Conservation (phyloP, 305 asterid species). For the Petunia hybrid region DNA sequence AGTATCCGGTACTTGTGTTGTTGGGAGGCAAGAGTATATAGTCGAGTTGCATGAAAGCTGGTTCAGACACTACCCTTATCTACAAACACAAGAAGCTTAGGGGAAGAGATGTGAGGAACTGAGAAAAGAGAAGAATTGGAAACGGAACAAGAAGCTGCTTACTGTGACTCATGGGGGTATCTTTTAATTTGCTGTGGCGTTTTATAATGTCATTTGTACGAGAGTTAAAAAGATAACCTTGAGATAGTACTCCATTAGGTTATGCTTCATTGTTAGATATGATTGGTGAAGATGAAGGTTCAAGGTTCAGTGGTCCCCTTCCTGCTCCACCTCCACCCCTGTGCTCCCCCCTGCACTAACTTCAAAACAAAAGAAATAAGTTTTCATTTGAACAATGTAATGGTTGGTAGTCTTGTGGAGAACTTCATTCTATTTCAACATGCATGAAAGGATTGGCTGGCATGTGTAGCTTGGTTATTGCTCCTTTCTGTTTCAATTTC, state of each 20-base stretch:
- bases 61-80: too few species aligned
- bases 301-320: conserved; percentile 27
- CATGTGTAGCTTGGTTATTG: neutral
- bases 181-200: neutral
- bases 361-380: conserved; percentile 13
- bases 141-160: too few species aligned
- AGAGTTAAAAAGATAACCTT: neutral
- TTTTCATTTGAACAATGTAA: neutral
- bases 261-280: neutral
- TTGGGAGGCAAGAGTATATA: too few species aligned
- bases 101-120: conserved; percentile 16
- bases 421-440: conserved; percentile 1
- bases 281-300: conserved; percentile 28
- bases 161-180: neutral
- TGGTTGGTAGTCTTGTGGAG: neutral
- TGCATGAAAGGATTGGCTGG: conserved; percentile 18
- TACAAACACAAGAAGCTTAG: neutral
- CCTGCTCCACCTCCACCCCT: neutral
- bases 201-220: neutral
- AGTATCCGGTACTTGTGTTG: too few species aligned
- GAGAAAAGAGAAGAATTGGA: neutral
- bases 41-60: too few species aligned
- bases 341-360: conserved; percentile 19
- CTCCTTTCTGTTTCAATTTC: neutral
- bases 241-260: conserved; percentile 26